Percentiles rank a stretch among this genome's conserved stretches.
These are phyloP conservation scores for Miscanthus lutarioriparius DNA, from an alignment of 176 grass and related monocot species.

Conservation along the genomic window DNA sequence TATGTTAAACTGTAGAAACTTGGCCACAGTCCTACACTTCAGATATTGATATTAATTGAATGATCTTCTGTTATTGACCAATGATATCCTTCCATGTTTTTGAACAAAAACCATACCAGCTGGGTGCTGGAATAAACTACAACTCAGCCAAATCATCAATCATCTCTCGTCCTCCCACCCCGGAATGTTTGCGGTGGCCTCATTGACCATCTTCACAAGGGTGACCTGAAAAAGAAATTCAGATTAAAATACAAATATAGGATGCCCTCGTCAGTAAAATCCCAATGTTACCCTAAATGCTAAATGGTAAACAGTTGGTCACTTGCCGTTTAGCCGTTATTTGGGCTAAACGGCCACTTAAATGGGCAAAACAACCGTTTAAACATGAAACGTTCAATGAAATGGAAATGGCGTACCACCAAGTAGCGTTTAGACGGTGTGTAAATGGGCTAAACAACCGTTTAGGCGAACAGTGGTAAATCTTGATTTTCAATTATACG, in stretches of 20 bases:
- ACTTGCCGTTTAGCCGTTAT: not conserved
- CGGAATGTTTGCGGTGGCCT: slow-evolving; percentile 80
- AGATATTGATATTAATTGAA: slow-evolving; percentile 6
- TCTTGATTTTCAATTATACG: not conserved
- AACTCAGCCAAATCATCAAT: slow-evolving; percentile 28
- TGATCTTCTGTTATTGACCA: slow-evolving; percentile 27
- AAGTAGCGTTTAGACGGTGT: not conserved
- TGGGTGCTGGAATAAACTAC: slow-evolving; percentile 21
- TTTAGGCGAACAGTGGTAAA: not conserved
- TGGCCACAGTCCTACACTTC: slow-evolving; percentile 8
- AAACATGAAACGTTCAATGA: not conserved
- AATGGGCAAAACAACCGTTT: not conserved
- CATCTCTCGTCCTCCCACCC: slow-evolving; percentile 81
- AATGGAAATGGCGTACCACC: not conserved
- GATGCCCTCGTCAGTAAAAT: not conserved
- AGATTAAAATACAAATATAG: not conserved
- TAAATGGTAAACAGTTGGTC: not conserved
- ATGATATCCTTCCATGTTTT: slow-evolving; percentile 22
- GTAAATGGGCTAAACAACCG: not conserved
- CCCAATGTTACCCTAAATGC: not conserved
- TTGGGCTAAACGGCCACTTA: not conserved
- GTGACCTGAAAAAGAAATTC: slow-evolving; percentile 59
- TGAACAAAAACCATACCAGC: slow-evolving; percentile 18
- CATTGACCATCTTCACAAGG: slow-evolving; percentile 95
- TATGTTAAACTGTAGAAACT: slow-evolving; percentile 38